phyloP scores from a whole-genome alignment of 345 rosid genomes.

The Eucalyptus lansdowneana region DNA sequence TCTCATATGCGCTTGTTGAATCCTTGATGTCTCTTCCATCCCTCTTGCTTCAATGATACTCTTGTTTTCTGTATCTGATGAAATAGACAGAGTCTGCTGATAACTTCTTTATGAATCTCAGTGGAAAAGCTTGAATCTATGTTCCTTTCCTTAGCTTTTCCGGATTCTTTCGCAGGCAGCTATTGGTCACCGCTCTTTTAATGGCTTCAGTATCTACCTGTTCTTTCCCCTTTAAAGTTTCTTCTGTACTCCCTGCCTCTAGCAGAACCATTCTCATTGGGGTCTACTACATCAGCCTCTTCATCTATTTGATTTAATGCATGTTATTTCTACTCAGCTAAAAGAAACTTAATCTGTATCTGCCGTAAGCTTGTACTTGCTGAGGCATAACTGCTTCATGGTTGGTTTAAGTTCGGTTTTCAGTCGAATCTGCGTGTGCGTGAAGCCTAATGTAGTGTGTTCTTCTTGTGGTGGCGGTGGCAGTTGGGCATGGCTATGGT shows the following conservation, averaged over 20 bases:
- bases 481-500: conserved; percentile 18
- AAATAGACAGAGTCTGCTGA: background rate
- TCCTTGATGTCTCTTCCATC: background rate
- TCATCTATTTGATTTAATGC: background rate
- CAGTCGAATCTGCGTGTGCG: background rate
- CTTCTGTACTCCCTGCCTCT: background rate
- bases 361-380: background rate
- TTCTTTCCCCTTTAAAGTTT: background rate
- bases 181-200: background rate
- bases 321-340: background rate
- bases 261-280: background rate
- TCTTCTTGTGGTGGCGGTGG: background rate
- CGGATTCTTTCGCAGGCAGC: background rate
- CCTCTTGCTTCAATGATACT: background rate
- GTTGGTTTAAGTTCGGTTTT: background rate
- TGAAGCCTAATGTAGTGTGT: background rate
- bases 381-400: background rate
- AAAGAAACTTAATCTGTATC: background rate
- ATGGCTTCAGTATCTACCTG: background rate
- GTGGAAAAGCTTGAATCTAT: background rate
- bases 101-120: background rate
- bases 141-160: background rate
- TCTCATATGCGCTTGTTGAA: background rate
- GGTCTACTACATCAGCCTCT: background rate
- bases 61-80: background rate